phyloP scores from a whole-genome alignment of 352 stramenopile species.

The Stramenopiles sp. region DNA sequence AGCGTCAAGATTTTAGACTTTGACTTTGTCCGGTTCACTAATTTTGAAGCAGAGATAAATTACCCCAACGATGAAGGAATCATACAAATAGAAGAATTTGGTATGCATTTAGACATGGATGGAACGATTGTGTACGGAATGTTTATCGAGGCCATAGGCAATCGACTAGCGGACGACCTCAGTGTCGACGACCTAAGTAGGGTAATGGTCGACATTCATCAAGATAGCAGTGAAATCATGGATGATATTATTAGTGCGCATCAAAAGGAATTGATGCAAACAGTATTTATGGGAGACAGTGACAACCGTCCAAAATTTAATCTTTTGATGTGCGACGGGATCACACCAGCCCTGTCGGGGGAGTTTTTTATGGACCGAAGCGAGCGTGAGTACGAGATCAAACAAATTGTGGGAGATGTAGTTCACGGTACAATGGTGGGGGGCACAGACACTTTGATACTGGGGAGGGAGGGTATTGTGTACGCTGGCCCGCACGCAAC shows the following conservation, averaged over 20 bases:
- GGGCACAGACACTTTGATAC: not conserved
- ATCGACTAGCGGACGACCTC: not conserved
- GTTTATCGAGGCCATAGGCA: not conserved
- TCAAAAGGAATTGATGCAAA: not conserved
- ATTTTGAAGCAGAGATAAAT: not conserved
- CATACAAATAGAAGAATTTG: constrained; percentile 3
- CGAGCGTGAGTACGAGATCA: constrained; percentile 3
- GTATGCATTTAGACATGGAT: not conserved
- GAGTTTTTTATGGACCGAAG: not conserved
- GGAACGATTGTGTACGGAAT: not conserved
- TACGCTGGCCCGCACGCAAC: not conserved
- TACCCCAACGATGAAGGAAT: not conserved
- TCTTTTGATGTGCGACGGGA: not conserved
- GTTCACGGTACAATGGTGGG: not conserved
- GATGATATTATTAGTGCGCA: not conserved
- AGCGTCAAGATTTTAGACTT: not conserved
- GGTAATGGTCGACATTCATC: constrained; percentile 2
- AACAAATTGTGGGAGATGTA: not conserved
- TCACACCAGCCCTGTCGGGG: not conserved
- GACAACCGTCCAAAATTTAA: not conserved
- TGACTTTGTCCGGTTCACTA: not conserved
- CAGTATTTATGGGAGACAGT: not conserved
- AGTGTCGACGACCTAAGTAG: not conserved
- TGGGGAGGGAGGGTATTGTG: not conserved
- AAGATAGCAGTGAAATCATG: not conserved